phyloP scores from a whole-genome alignment of 768 basidiomycete species.

The Galerina sulciceps region DNA sequence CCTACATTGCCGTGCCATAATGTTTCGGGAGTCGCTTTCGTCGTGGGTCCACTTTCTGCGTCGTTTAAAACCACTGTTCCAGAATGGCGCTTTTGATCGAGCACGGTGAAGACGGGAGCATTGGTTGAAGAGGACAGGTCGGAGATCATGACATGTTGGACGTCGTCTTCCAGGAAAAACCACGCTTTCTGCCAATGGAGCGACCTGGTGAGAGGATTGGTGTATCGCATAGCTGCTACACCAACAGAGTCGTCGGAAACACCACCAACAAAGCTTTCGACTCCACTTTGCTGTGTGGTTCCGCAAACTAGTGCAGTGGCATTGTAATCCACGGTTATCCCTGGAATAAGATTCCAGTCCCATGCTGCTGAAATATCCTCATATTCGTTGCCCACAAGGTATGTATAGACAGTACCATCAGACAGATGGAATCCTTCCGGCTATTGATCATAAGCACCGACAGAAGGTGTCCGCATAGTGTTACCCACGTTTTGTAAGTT shows the following conservation, averaged over 20 bases:
- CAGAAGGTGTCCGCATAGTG: background rate
- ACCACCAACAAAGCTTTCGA: constrained; percentile 68
- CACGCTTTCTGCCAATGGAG: constrained; percentile 71
- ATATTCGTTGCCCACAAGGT: constrained; percentile 69
- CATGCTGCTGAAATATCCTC: constrained; percentile 73
- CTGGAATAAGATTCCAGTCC: constrained; percentile 83
- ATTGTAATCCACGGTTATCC: constrained; percentile 68
- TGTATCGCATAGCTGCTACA: constrained; percentile 66
- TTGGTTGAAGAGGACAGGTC: constrained; percentile 47
- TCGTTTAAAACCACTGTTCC: constrained; percentile 50
- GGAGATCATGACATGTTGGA: constrained; percentile 67
- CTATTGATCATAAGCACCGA: constrained; percentile 27
- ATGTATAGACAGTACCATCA: constrained; percentile 68
- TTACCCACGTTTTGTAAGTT: constrained; percentile 62
- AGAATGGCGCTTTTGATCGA: constrained; percentile 62
- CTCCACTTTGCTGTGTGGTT: constrained; percentile 44
- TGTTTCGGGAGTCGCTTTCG: constrained; percentile 29
- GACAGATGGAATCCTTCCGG: constrained; percentile 72
- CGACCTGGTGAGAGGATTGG: constrained; percentile 59
- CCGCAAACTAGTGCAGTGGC: constrained; percentile 57
- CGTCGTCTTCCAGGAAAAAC: constrained; percentile 71
- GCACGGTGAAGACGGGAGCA: constrained; percentile 61
- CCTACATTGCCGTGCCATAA: constrained; percentile 75
- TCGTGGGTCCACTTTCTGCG: constrained; percentile 11
- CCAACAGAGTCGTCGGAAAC: constrained; percentile 61